Evolutionary conservation across 352 stramenopile genomes (phyloP).

Genomic region (Globisporangium polare): DNA sequence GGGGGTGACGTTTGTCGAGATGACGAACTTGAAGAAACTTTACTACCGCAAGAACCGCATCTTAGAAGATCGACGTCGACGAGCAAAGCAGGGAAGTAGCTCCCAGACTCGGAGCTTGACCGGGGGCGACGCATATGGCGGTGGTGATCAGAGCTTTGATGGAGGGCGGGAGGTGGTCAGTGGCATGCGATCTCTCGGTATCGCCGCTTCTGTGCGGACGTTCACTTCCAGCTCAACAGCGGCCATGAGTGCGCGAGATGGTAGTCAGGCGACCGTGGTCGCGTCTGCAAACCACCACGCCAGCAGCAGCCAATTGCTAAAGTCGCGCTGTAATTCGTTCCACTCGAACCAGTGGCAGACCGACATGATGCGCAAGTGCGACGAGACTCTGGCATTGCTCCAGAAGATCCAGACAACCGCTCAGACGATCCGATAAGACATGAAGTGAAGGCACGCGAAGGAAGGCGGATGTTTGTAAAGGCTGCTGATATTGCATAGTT

Average conservation of each 20-base stretch:
- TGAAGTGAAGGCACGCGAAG: background rate
- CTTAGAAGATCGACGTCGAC: slow-evolving; percentile 17
- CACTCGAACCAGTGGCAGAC: slow-evolving; percentile 24
- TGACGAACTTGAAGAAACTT: slow-evolving; percentile 52
- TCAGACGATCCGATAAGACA: background rate
- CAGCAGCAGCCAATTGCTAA: background rate
- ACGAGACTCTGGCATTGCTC: slow-evolving; percentile 38
- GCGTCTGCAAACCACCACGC: background rate
- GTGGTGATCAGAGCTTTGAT: background rate
- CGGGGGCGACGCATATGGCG: background rate
- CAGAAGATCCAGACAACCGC: slow-evolving; percentile 34
- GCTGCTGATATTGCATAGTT: no score
- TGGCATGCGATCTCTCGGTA: background rate
- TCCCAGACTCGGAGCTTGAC: background rate
- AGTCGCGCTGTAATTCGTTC: background rate
- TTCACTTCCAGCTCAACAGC: background rate
- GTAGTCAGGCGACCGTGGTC: background rate
- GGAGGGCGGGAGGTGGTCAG: slow-evolving; percentile 4
- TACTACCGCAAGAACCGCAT: slow-evolving; percentile 30
- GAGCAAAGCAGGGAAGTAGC: background rate
- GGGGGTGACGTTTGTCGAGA: slow-evolving; percentile 49
- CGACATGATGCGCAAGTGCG: slow-evolving; percentile 41
- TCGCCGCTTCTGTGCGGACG: background rate
- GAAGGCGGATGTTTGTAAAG: background rate
- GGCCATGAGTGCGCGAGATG: background rate